Base-by-base conservation (phyloP, 1,284 basidiomycete genomes). In the Porogramme epimiltina region DNA sequence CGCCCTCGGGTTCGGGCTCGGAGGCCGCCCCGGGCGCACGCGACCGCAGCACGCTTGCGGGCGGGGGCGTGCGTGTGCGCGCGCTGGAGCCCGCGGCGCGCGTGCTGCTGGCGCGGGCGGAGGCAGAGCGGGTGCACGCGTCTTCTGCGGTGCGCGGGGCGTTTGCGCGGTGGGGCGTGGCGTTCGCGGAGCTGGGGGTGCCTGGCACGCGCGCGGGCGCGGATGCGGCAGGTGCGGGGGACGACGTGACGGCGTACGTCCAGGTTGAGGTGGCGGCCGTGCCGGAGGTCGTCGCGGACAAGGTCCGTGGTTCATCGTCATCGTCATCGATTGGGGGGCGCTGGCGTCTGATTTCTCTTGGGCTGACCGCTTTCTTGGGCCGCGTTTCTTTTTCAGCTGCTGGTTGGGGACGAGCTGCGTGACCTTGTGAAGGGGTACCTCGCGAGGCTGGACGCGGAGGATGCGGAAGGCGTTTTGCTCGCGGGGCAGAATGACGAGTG, bases 121-220 rank as follows among this genome's bases (percentile, higher is more conserved):
- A 94, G 70, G 78, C 77, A 42, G 70, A 66, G 44, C 73, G 70
- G 49, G 72, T 92, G 42, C 64, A 66, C 47, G 60, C 62, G 47
- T 76, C 73, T 46, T 60, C 61, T 38, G 70, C 72, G 38, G 68
- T 79, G 47, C 77, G 70, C 48, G 66, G 70, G 33, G 73, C 79
- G 3, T 83, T 94, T 61, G 65, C 67, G 40, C 73, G 79, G 55
- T 95, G 93, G 93, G 93, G 93, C 8, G 75, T 95, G 58, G 63
- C 64, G 19, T 80, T 94, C 61, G 63, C 65, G 28, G n/a, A 19
- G 9, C 28, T 38, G 3, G 15, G 39, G n/a, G 25, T 22, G 24
- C 36, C 26, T 40, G 20, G 6, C 31, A 23, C 15, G n/a, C 19
- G 11, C 23, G 11, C n/a, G 5, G 6, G 1, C 4, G 25, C 19